These are phyloP conservation scores for Aotearoamyces nothofagi DNA, from an alignment of 2,329 filamentous ascomycete species.

Conservation along the genomic window DNA sequence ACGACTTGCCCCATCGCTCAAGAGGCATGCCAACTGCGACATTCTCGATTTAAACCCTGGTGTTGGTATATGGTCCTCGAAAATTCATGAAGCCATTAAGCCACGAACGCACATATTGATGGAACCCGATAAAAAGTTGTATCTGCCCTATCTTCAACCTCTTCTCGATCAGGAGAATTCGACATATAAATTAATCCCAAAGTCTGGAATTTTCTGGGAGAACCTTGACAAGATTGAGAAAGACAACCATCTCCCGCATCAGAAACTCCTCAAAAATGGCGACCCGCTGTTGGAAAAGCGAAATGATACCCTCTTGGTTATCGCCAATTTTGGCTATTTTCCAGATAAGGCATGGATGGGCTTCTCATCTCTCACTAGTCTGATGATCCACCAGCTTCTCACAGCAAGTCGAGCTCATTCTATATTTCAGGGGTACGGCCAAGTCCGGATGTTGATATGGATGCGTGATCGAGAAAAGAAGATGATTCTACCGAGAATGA, in stretches of 20 bases:
- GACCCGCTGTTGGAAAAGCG: constrained; percentile 25
- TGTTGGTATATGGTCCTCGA: constrained; percentile 60
- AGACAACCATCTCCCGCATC: constrained; percentile 36
- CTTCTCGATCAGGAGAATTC: constrained; percentile 34
- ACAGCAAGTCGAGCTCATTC: constrained; percentile 38
- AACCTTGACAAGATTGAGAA: constrained; percentile 40
- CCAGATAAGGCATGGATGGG: constrained; percentile 32
- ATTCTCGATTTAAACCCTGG: constrained; percentile 81
- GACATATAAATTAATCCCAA: constrained; percentile 32
- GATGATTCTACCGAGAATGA: constrained; percentile 41
- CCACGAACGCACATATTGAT: constrained; percentile 75
- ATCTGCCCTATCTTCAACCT: constrained; percentile 42
- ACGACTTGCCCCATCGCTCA: constrained; percentile 54
- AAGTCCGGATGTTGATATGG: constrained; percentile 69
- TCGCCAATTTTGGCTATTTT: constrained; percentile 47
- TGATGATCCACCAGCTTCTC: constrained; percentile 48
- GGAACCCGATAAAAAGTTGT: constrained; percentile 49
- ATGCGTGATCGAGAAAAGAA: constrained; percentile 42
- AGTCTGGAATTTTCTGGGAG: constrained; percentile 42
- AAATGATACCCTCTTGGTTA: constrained; percentile 62
- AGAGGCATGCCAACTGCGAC: constrained; percentile 62
- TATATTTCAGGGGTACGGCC: constrained; percentile 61
- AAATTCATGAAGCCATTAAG: constrained; percentile 57
- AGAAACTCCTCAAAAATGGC: constrained; percentile 24
- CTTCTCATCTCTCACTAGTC: constrained; percentile 39